Conservation (phyloP, 2,329 filamentous ascomycete species). For the Ophiostoma montium region DNA sequence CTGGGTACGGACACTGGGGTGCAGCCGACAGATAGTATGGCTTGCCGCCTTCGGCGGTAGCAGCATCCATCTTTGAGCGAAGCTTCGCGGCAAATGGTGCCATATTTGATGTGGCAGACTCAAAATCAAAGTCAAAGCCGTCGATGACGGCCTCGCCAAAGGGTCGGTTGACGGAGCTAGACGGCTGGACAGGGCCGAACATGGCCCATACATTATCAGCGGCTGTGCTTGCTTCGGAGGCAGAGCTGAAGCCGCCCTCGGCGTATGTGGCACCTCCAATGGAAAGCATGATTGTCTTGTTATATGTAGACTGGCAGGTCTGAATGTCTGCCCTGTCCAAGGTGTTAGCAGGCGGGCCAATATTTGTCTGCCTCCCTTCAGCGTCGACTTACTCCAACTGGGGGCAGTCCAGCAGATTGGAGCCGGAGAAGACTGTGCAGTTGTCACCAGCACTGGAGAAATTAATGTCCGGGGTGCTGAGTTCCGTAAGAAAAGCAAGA, state of each 20-base stretch:
- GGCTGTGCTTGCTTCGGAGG: conserved; percentile 34
- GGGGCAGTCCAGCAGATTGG: conserved; percentile 44
- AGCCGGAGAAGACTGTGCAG: conserved; percentile 46
- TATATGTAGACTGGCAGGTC: conserved; percentile 44
- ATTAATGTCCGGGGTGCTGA: conserved; percentile 43
- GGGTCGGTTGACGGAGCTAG: conserved; percentile 39
- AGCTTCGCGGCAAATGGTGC: conserved; percentile 45
- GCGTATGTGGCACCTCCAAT: conserved; percentile 57
- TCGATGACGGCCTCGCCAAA: conserved; percentile 54
- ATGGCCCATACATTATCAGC: conserved; percentile 55
- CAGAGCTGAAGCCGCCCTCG: conserved; percentile 50
- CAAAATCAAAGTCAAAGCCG: conserved; percentile 68
- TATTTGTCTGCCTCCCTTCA: too few relatives aligned
- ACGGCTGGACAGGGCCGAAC: conserved; percentile 44
- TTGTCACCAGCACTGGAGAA: conserved; percentile 50
- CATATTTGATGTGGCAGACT: conserved; percentile 45
- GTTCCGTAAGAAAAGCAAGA: conserved; percentile 46
- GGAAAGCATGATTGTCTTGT: conserved; percentile 60
- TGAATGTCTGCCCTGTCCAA: conserved; percentile 31
- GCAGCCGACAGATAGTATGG: conserved; percentile 48
- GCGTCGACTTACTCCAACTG: conserved; percentile 51
- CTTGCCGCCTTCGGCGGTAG: conserved; percentile 31
- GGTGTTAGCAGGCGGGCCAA: not conserved
- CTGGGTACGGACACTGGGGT: conserved; percentile 55
- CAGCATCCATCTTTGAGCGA: conserved; percentile 38